These are phyloP conservation scores for Tuber indicum DNA, from an alignment of 495 filamentous ascomycete genomes.

Conservation along the genomic window DNA sequence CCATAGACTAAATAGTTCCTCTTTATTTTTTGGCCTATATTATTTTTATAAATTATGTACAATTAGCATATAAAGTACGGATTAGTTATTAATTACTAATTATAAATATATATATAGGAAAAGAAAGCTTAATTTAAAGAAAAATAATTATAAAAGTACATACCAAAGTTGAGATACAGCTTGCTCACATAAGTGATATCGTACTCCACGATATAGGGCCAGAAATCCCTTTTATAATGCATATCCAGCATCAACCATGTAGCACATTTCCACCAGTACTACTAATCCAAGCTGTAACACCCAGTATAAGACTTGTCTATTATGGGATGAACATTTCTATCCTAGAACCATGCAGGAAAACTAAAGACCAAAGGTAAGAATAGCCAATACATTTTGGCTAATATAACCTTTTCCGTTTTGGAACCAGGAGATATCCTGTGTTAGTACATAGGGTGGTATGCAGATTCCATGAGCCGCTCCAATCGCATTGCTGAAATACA, in stretches of 20 bases:
- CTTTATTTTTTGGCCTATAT: slow-evolving; percentile 13
- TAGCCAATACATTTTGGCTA: slow-evolving; percentile 17
- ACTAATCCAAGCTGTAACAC: neutral
- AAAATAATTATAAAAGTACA: too few species aligned
- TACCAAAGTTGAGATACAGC: neutral
- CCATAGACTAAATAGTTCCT: slow-evolving; percentile 20
- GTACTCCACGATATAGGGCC: neutral
- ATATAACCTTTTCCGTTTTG: slow-evolving; percentile 16
- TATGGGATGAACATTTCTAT: slow-evolving; percentile 17
- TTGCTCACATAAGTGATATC: neutral
- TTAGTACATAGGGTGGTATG: neutral
- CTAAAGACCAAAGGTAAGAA: slow-evolving; percentile 6
- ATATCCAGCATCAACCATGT: neutral
- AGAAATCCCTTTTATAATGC: neutral
- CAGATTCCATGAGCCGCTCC: slow-evolving; percentile 29
- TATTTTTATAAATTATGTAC: neutral
- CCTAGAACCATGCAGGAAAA: slow-evolving; percentile 15
- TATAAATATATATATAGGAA: neutral
- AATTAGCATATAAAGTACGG: too few species aligned
- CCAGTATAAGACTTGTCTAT: slow-evolving; percentile 1
- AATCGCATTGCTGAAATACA: slow-evolving; percentile 21
- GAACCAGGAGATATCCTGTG: neutral
- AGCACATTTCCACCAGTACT: neutral
- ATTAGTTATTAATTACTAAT: too few species aligned
- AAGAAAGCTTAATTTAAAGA: neutral